A percentile compares a stretch with the other conserved stretches of the same genome.
phyloP scores from a whole-genome alignment of 1,284 basidiomycete species.

The Chondrostereum purpureum region DNA sequence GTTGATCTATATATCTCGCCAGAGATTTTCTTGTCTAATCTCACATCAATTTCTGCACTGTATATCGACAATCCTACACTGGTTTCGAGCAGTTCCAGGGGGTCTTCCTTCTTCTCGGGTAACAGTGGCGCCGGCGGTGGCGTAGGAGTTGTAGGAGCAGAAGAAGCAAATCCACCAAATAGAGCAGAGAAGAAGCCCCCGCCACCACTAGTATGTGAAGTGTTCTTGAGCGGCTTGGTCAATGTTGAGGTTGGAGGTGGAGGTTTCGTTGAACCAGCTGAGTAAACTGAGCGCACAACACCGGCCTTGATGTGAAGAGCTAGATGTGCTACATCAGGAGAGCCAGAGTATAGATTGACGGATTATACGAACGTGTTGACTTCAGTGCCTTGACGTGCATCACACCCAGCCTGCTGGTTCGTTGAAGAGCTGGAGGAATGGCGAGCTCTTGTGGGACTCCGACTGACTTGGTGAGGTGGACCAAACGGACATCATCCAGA shows the following conservation, averaged over 20 bases:
- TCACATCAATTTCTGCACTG: slow-evolving; percentile 75
- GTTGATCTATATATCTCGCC: slow-evolving; percentile 86
- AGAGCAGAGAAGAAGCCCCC: slow-evolving; percentile 75
- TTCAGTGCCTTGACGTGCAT: slow-evolving; percentile 69
- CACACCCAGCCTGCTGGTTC: slow-evolving; percentile 39
- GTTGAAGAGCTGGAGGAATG: slow-evolving; percentile 50
- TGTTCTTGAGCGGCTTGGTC: slow-evolving; percentile 29
- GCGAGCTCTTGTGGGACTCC: slow-evolving; percentile 51
- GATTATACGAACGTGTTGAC: slow-evolving; percentile 50
- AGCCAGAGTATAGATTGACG: slow-evolving; percentile 5
- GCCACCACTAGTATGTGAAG: slow-evolving; percentile 19
- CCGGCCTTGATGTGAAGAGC: slow-evolving; percentile 79
- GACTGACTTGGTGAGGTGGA: slow-evolving; percentile 65
- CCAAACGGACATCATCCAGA: slow-evolving; percentile 75
- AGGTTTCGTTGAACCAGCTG: slow-evolving; percentile 62
- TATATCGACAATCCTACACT: slow-evolving; percentile 79
- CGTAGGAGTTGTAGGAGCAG: slow-evolving; percentile 32
- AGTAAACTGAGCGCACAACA: slow-evolving; percentile 78
- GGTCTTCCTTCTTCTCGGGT: slow-evolving; percentile 42
- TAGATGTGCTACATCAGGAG: slow-evolving; percentile 18
- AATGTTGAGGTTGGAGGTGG: slow-evolving; percentile 21
- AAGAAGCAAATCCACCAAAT: slow-evolving; percentile 55
- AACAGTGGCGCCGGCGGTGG: slow-evolving; percentile 33
- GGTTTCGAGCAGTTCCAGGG: slow-evolving; percentile 49
- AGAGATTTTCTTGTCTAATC: slow-evolving; percentile 66